Percentiles rank a stretch among this genome's conserved stretches.
Conservation (phyloP, 2,329 filamentous ascomycete species). For the Alternaria sp. region DNA sequence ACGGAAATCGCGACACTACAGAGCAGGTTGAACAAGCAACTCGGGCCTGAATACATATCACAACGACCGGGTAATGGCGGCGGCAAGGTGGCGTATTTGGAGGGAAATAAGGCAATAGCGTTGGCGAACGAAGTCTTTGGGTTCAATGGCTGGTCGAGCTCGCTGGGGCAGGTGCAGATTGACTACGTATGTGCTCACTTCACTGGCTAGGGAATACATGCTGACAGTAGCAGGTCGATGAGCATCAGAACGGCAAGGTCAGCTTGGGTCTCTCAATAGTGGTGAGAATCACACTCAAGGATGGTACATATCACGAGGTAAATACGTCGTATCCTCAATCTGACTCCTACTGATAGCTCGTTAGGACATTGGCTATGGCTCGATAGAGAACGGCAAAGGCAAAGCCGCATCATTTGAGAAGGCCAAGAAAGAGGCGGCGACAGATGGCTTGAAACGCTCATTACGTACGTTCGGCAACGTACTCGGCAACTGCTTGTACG, state of each 20-base stretch:
- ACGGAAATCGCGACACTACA: constrained; percentile 89
- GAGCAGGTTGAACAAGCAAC: constrained; percentile 85
- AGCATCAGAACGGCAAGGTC: constrained; percentile 81
- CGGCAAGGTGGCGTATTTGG: constrained; percentile 88
- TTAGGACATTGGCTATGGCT: constrained; percentile 93
- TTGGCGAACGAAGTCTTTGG: constrained; percentile 95
- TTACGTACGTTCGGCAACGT: constrained; percentile 94
- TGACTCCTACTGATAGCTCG: constrained; percentile 15
- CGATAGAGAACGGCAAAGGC: constrained; percentile 94
- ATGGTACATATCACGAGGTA: constrained; percentile 93
- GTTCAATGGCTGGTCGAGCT: constrained; percentile 97
- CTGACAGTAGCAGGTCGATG: constrained; percentile 69
- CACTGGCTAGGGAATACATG: neutral
- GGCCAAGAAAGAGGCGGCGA: constrained; percentile 97
- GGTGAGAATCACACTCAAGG: constrained; percentile 85
- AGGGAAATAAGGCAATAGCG: constrained; percentile 96
- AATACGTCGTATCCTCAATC: neutral
- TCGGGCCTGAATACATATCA: constrained; percentile 96
- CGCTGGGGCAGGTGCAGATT: constrained; percentile 93
- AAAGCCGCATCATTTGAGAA: constrained; percentile 98
- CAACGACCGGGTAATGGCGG: constrained; percentile 83
- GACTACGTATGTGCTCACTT: constrained; percentile 73
- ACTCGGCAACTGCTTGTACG: constrained; percentile 97
- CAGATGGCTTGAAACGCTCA: constrained; percentile 89
- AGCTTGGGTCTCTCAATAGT: constrained; percentile 89